Percentiles rank a stretch among this genome's conserved stretches.
These are phyloP conservation scores for Neurospora sp. DNA, from an alignment of 495 filamentous ascomycete species.

Conservation along the genomic window DNA sequence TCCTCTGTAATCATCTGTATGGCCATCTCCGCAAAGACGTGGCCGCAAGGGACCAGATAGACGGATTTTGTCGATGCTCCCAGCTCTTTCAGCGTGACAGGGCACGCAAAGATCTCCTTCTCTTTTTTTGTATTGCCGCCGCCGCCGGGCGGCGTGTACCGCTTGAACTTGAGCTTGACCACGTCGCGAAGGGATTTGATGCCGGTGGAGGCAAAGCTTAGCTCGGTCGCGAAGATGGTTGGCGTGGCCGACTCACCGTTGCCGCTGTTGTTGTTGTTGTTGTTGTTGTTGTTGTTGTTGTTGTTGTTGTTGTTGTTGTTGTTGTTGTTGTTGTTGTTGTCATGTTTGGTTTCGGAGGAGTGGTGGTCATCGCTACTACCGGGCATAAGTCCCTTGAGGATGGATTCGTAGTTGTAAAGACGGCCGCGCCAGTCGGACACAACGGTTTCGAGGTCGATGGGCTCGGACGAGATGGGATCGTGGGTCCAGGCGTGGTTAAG, in stretches of 20 bases:
- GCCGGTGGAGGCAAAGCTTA: slow-evolving; percentile 53
- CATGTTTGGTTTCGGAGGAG: neutral
- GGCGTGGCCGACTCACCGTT: slow-evolving; percentile 16
- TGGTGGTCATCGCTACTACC: slow-evolving; percentile 36
- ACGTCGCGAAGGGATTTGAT: slow-evolving; percentile 79
- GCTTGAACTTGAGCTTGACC: slow-evolving; percentile 75
- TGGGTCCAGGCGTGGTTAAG: slow-evolving; percentile 77
- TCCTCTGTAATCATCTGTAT: slow-evolving; percentile 58
- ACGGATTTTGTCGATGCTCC: slow-evolving; percentile 71
- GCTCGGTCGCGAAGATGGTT: slow-evolving; percentile 47
- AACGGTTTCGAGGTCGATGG: slow-evolving; percentile 54
- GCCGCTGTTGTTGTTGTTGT: slow-evolving; percentile 1
- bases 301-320: too few relatives aligned
- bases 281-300: too few relatives aligned
- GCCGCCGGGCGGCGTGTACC: slow-evolving; percentile 25
- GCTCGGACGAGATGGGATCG: slow-evolving; percentile 74
- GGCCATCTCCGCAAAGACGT: slow-evolving; percentile 81
- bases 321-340: slow-evolving; percentile 2
- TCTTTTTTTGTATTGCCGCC: slow-evolving; percentile 13
- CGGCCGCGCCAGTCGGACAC: slow-evolving; percentile 80
- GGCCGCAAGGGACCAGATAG: slow-evolving; percentile 90
- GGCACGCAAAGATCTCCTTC: slow-evolving; percentile 63
- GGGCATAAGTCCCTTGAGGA: slow-evolving; percentile 69
- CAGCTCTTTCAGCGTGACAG: slow-evolving; percentile 76
- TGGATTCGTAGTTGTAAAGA: slow-evolving; percentile 90